These are phyloP conservation scores for Fusarium foetens DNA, from an alignment of 2,329 filamentous ascomycete genomes.

Conservation along the genomic window DNA sequence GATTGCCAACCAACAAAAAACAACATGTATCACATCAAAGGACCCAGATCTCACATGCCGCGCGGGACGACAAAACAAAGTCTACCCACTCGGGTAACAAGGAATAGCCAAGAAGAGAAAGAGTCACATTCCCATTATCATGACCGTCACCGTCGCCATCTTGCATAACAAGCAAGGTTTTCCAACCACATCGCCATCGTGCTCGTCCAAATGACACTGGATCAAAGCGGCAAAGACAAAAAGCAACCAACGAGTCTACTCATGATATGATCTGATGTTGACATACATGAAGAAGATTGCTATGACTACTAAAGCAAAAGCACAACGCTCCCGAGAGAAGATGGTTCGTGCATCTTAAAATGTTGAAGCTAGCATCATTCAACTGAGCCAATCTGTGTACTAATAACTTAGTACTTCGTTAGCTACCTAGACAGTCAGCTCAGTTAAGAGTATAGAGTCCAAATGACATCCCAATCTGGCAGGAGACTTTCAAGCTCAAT, in stretches of 20 bases:
- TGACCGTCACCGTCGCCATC: background rate
- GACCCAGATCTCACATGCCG: background rate
- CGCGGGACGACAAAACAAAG: background rate
- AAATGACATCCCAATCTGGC: background rate
- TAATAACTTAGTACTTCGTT: background rate
- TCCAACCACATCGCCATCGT: background rate
- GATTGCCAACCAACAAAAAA: background rate
- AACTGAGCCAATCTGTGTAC: background rate
- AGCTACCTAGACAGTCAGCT: background rate
- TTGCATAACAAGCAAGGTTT: background rate
- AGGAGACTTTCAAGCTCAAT: background rate
- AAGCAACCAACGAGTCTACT: background rate
- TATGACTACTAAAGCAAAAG: background rate
- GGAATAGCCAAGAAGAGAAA: background rate
- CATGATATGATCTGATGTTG: slow-evolving; percentile 18
- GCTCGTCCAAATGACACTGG: slow-evolving; percentile 1
- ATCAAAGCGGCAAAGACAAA: background rate
- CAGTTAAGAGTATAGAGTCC: background rate
- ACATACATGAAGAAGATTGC: background rate
- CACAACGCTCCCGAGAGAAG: background rate
- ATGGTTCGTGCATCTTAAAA: background rate
- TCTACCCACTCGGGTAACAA: background rate
- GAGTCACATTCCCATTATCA: background rate
- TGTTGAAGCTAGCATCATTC: background rate
- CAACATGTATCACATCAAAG: background rate